Base-by-base conservation (phyloP, 345 rosid genomes). In the Sonneratia caseolaris region DNA sequence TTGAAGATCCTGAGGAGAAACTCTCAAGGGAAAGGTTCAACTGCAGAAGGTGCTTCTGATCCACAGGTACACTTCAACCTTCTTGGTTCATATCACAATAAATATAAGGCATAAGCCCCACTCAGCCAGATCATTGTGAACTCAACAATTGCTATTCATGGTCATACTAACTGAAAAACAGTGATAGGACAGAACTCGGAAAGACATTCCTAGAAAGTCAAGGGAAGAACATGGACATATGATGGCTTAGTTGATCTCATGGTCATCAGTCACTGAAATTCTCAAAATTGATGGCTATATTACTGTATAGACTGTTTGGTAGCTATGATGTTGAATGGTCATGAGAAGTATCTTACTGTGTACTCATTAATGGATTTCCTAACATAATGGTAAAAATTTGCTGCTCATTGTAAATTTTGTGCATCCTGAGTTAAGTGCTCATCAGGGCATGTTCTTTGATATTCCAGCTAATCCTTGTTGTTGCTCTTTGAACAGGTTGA, bases 1-100 rank as follows among this genome's bases (percentile, higher is more conserved):
- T 75, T 87, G 79, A 79, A 82, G 80, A 88, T 81, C 45, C 69
- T 78, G 43, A 77, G 89, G 80, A 85, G 87, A 77, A 83, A 82
- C 72, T 84, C 85, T 12, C 89, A 87, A 74, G 87, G 85, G 66
- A 80, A 75, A 71, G 77, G 82, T 43, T 79, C 76, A 69, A 75
- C 74, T 49, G 45, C 74, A 1, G 77, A 70, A 56, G 82, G 77
- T 69, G 73, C 77, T 10, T 61, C 76, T 71, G 77, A 68, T 71
- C 71, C 68, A 67, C 87, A 76, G 87, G 91, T 85, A 70, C 27
- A 37, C 65, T 40, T 73, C 56, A 35, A 22, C 68, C 65, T 62
- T 69, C 49, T 56, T 18, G 59, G 3, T 66, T 53, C 14, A 7
- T 57, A 22, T 57, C 35, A 57, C 7, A 3, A 21, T 57, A 10